Evolutionary conservation across 139 green algal genomes (phyloP), one percentile per base, ranked within the genome.

Genomic region (Chlamydomonas incerta): DNA sequence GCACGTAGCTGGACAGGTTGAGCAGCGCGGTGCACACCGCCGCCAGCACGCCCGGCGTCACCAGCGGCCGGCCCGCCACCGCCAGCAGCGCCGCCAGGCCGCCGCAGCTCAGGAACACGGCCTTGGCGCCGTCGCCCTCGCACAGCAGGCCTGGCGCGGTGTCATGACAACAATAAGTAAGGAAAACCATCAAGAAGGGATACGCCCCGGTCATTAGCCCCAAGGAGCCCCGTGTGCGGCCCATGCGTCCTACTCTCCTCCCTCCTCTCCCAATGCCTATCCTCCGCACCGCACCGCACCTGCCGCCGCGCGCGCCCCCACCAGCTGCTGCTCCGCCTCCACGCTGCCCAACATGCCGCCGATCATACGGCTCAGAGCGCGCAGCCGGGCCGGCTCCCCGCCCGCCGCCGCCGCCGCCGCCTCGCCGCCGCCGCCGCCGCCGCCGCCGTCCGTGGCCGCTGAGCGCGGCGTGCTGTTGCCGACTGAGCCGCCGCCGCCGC

Each of bases 1-100:
- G 87, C 29, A 89, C 72, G 62, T 88, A 88, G 66, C 74, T 87
- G 34, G 81, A 88, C 18, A 90, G 87, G 72, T 90, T 90, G 52
- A 90, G 87, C 74, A 90, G 47, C 20, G 81, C 80, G n/a, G 57
- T 84, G 75, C 72, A 85, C 17, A 74, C 77, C 24, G 70, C 70
- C 26, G 70, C 77, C 28, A 89, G 77, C 77, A 86, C 77, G 18
- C 70, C 37, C 11, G 81, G 69, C 68, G 55, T 60, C 73, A 81
- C 70, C 34, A 84, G 60, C 58, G 76, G 75, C 33, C 69, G 35
- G 4, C 21, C 31, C 72, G 85, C 75, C 33, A 89, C 75, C 46
- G 47, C 55, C 77, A 90, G 35, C 72, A 90, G 72, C 31, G 80
- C 72, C 33, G 21, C 33, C 34, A 90, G 55, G 20, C 87, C 87